Conservation (phyloP, 805 yeast genomes). For the Ogataea pini region DNA sequence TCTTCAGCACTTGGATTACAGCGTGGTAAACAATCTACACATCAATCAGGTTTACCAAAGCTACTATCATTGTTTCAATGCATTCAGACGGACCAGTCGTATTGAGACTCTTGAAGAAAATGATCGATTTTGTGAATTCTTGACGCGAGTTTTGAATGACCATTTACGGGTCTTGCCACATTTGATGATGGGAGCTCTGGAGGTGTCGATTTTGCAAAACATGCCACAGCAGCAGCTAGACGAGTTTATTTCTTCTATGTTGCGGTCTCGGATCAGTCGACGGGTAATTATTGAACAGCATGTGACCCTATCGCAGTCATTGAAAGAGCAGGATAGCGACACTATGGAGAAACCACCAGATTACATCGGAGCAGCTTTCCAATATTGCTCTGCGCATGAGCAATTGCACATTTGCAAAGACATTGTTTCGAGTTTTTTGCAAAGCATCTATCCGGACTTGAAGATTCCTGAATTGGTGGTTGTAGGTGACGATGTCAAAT, state of each 20-base stretch:
- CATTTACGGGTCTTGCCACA: slow-evolving; percentile 85
- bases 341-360: slow-evolving; percentile 54
- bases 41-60: slow-evolving; percentile 82
- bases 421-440: slow-evolving; percentile 51
- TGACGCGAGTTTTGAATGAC: slow-evolving; percentile 68
- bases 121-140: slow-evolving; percentile 63
- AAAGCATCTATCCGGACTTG: slow-evolving; percentile 53
- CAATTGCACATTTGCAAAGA: slow-evolving; percentile 59
- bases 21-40: slow-evolving; percentile 82
- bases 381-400: slow-evolving; percentile 71
- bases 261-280: slow-evolving; percentile 85
- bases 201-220: slow-evolving; percentile 60
- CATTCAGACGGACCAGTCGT: slow-evolving; percentile 70
- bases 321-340: slow-evolving; percentile 40
- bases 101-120: slow-evolving; percentile 76
- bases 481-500: slow-evolving; percentile 72
- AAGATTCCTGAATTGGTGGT: slow-evolving; percentile 72
- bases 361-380: slow-evolving; percentile 76
- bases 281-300: slow-evolving; percentile 92
- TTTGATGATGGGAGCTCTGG: slow-evolving; percentile 90
- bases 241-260: slow-evolving; percentile 68
- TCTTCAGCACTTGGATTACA: slow-evolving; percentile 77
- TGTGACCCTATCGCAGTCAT: slow-evolving; percentile 70
- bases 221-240: slow-evolving; percentile 69
- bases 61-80: slow-evolving; percentile 84